phyloP scores from a whole-genome alignment of 2,329 filamentous ascomycete genomes.

The Davidsoniella virescens region DNA sequence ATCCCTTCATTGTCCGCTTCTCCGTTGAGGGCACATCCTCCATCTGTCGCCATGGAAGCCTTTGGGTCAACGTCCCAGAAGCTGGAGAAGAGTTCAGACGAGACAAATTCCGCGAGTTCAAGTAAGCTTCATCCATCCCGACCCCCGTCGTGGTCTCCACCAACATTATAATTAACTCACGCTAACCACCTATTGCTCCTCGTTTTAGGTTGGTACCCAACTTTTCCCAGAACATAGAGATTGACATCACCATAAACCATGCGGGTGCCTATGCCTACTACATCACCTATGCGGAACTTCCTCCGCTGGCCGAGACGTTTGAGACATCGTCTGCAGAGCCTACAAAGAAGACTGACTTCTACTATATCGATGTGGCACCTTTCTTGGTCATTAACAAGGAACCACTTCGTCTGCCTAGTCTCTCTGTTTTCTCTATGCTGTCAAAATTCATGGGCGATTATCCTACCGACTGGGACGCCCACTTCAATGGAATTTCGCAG shows the following conservation, averaged over 20 bases:
- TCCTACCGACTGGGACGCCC: constrained; percentile 75
- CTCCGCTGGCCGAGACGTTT: constrained; percentile 46
- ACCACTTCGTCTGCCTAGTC: constrained; percentile 64
- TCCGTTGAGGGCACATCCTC: constrained; percentile 89
- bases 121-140: constrained; percentile 55
- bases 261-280: constrained; percentile 91
- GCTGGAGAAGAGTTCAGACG: constrained; percentile 61
- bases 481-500: constrained; percentile 72
- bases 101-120: constrained; percentile 70
- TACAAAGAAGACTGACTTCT: constrained; percentile 51
- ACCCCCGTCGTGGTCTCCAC: not conserved
- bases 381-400: constrained; percentile 56
- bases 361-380: constrained; percentile 91
- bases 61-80: constrained; percentile 91
- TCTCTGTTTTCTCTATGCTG: constrained; percentile 84
- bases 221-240: constrained; percentile 82
- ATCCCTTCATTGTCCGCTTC: constrained; percentile 72
- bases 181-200: not conserved
- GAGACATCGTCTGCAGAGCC: constrained; percentile 15
- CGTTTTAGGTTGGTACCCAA: constrained; percentile 61
- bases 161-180: not conserved
- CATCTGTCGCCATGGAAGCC: constrained; percentile 81
- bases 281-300: constrained; percentile 77
- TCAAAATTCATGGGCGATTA: constrained; percentile 98
- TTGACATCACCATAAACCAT: constrained; percentile 69